Percentiles rank a stretch among this genome's conserved stretches.
Evolutionary conservation across 1,284 basidiomycete species (phyloP).

Genomic region (Amylostereum chailletii): DNA sequence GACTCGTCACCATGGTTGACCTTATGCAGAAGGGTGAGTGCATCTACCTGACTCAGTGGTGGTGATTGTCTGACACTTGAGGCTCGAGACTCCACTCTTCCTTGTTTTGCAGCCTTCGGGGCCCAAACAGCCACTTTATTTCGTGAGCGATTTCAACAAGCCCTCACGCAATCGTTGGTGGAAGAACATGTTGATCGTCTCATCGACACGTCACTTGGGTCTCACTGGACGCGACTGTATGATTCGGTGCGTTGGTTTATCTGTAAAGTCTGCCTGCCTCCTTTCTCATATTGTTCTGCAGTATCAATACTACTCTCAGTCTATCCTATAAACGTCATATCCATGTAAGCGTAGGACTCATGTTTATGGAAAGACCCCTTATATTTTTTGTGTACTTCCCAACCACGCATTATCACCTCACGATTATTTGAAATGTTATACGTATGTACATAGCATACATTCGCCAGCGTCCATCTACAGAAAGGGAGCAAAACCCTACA

Average conservation of each 20-base stretch:
- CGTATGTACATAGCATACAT: background rate
- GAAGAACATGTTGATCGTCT: slow-evolving; percentile 85
- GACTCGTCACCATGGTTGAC: slow-evolving; percentile 93
- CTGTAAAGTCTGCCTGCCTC: background rate
- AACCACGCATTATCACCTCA: background rate
- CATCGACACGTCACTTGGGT: slow-evolving; percentile 84
- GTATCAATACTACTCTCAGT: slow-evolving; percentile 83
- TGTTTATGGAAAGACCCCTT: too few relatives aligned
- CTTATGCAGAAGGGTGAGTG: slow-evolving; percentile 86
- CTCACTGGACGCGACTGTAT: slow-evolving; percentile 87
- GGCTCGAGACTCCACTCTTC: slow-evolving; percentile 77
- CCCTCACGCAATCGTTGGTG: slow-evolving; percentile 79
- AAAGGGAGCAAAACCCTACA: background rate
- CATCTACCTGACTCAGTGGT: background rate
- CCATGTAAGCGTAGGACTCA: too few relatives aligned
- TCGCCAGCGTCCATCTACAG: background rate
- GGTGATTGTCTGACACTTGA: background rate
- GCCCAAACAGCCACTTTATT: slow-evolving; percentile 85
- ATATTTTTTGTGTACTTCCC: too few relatives aligned
- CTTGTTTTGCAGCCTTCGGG: slow-evolving; percentile 87
- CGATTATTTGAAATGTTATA: background rate
- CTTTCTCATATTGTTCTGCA: slow-evolving; percentile 16
- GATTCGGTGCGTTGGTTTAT: slow-evolving; percentile 60
- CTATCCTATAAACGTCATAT: slow-evolving; percentile 43
- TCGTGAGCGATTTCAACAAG: slow-evolving; percentile 90